Evolutionary conservation across 2,329 filamentous ascomycete genomes (phyloP), one percentile per base, ranked within the genome.

Genomic region (Aspergillus proliferans): DNA sequence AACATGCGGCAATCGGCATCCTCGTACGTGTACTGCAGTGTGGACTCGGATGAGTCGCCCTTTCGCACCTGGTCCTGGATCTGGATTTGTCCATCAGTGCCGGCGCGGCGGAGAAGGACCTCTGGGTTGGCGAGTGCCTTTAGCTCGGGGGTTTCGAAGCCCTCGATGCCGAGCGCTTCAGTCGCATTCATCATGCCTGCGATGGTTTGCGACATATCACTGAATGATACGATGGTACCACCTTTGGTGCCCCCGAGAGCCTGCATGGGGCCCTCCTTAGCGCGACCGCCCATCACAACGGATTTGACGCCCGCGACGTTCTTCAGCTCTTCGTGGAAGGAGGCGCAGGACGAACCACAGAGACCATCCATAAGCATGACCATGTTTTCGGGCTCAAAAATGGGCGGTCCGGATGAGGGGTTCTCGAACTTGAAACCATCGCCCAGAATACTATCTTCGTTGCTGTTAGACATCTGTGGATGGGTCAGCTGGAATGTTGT

Each of bases 181-280:
- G 63, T 1, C 46, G 48, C 14, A 66, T 44, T 18, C 8, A 43
- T n/a, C 14, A 14, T 22, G 3, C 18, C 14, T 2, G 18, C 3
- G 15, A 19, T 18, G 15, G 18, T 18, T n/a, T n/a, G 10, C 14
- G 40, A n/a, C 12, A 22, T 14, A n/a, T 43, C 12, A 69, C 53
- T 48, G 10, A 30, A 30, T 12, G 26, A 30, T 10, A 30, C 3
- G 4, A 30, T 30, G 10, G 26, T 30, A 4, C 26, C 26, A 33
- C 83, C 83, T 57, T 83, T 81, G 49, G 80, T 76, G 12, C 82
- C 83, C n/a, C 82, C 81, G 19, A 84, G 71, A 5, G 75, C 76
- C 67, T 85, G 81, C 69, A 83, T 85, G 1, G 76, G 74, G 5
- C 67, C 69, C 0, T 69, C 56, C 10, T 70, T 65, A 0, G 82